Evolutionary conservation across 2,329 filamentous ascomycete genomes (phyloP).

Genomic region (Aureobasidium uvarum): DNA sequence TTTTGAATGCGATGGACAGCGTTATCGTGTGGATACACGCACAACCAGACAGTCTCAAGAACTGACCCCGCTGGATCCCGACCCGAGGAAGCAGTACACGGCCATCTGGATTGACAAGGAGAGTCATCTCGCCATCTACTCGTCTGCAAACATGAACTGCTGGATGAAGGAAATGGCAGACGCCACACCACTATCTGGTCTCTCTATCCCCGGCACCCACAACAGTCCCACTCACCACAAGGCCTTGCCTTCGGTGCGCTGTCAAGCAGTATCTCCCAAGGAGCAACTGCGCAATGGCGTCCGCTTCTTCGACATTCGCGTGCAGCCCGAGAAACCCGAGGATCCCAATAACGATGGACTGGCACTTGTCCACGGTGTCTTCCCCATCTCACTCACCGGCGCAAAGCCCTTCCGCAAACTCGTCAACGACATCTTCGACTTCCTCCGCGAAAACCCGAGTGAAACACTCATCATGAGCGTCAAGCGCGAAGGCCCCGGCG

Average conservation of each 20-base stretch:
- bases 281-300: conserved; percentile 86
- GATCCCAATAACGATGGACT: conserved; percentile 62
- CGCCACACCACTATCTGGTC: conserved; percentile 68
- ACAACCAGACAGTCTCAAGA: conserved; percentile 47
- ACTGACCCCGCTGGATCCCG: conserved; percentile 42
- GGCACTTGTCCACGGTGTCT: conserved; percentile 82
- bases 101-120: conserved; percentile 44
- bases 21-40: conserved; percentile 71
- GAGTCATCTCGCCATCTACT: conserved; percentile 60
- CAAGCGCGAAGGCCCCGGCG: conserved; percentile 87
- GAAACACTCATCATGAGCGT: conserved; percentile 84
- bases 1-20: conserved; percentile 62
- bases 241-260: conserved; percentile 88
- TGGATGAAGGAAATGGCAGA: conserved; percentile 83
- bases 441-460: conserved; percentile 72
- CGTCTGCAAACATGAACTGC: conserved; percentile 63
- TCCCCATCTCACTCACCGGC: conserved; percentile 81
- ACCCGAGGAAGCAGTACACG: conserved; percentile 43
- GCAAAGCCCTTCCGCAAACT: conserved; percentile 75
- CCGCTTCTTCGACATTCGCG: conserved; percentile 89
- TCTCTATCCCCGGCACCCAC: conserved; percentile 93
- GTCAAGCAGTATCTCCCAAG: conserved; percentile 74
- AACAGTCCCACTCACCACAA: conserved; percentile 84
- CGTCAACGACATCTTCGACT: conserved; percentile 63
- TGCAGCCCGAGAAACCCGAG: conserved; percentile 62